These are phyloP conservation scores for Elaeis oleifera DNA, from an alignment of 202 grass and related monocot genomes.

Conservation along the genomic window DNA sequence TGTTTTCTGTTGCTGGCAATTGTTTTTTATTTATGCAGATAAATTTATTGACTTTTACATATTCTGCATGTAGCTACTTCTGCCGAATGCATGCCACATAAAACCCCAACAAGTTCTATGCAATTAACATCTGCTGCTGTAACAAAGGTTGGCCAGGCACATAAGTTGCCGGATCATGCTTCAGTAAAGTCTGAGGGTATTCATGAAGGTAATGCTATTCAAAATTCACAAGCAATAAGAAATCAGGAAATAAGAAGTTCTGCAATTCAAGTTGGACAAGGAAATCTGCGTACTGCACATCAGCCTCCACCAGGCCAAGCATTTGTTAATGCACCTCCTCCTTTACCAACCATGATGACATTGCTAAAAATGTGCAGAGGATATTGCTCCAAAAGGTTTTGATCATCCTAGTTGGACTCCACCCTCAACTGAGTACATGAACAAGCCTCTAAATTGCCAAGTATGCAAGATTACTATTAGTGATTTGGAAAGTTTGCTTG, in stretches of 20 bases:
- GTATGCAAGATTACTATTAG: constrained; percentile 63
- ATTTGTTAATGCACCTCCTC: constrained; percentile 42
- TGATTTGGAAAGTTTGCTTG: constrained; percentile 78
- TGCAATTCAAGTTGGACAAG: constrained; percentile 28
- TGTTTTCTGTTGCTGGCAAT: background rate
- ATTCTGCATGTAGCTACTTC: background rate
- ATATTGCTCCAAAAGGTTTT: constrained; percentile 33
- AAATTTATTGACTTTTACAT: too few species aligned
- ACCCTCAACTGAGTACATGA: constrained; percentile 89
- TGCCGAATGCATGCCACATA: constrained; percentile 1
- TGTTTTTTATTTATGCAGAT: background rate
- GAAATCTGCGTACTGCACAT: constrained; percentile 42
- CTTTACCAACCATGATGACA: constrained; percentile 53
- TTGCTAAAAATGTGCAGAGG: constrained; percentile 59
- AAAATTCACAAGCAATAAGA: constrained; percentile 36
- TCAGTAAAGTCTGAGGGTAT: constrained; percentile 3
- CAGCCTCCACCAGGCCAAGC: constrained; percentile 44
- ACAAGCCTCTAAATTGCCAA: constrained; percentile 58
- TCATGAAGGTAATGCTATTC: constrained; percentile 13
- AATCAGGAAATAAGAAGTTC: constrained; percentile 35
- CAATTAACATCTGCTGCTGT: background rate
- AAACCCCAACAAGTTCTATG: constrained; percentile 2
- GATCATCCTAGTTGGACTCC: constrained; percentile 78
- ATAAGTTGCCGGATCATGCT: constrained; percentile 10
- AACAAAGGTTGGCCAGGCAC: constrained; percentile 15